Evolutionary conservation across 2,329 filamentous ascomycete species (phyloP), one percentile per base, ranked within the genome.

Genomic region (Nakataea oryzae): DNA sequence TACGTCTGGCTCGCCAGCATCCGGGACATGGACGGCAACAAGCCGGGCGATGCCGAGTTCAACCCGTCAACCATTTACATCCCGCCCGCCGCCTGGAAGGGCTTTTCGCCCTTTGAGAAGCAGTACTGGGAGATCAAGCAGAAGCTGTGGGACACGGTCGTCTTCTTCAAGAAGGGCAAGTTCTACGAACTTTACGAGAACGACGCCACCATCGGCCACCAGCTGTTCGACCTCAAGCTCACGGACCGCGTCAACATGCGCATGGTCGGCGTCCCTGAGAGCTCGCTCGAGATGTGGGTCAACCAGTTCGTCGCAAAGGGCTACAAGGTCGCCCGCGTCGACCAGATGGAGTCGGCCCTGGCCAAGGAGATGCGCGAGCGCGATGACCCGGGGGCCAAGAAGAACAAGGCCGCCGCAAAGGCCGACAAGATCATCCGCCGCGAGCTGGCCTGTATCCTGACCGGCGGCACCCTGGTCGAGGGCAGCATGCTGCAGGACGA

Each of bases 121-220:
- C 95, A 99, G 72, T 99, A 99, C 73, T 99, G 95, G 95, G 91
- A 96, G 70, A 97, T 99, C 74, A 99, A 99, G 77, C 90, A 93
- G 74, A 97, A 97, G 69, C 90, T 96, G 67, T 97, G 91, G 90
- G 92, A 97, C 67, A 97, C 93, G 0, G 88, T 99, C 57, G 93
- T 99, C 21, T 99, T 99, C 76, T 99, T 99, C 86, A 99, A 97
- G 76, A 99, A 99, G 79, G 95, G 95, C 70, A 99, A 99, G 70
- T 99, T 99, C 75, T 99, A 97, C 71, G 95, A 99, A 73, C 81
- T 99, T 0, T 99, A 97, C 70, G 95, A 99, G 73, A 96, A 97
- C 64, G 95, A 99, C 74, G 95, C 95, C 6, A 96, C 93, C 0
- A 88, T 97, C 62, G 95, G 95, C 5, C 93, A 99, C 71, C 95